Evolutionary conservation across 257 asterid genomes (phyloP).

Genomic region (Scutellaria minor): DNA sequence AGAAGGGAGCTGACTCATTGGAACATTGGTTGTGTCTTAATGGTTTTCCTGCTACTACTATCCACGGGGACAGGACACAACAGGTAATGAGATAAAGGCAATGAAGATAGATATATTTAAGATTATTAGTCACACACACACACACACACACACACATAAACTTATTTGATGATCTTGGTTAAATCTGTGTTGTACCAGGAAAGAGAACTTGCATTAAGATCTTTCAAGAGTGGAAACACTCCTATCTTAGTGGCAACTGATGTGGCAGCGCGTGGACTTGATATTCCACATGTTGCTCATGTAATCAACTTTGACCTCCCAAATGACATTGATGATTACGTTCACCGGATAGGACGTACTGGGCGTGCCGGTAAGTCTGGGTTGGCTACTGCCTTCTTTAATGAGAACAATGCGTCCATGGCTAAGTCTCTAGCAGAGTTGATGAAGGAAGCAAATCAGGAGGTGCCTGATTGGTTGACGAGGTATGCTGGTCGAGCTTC

Average conservation of each 20-base stretch:
- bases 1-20: constrained; percentile 86
- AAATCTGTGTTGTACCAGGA: constrained; percentile 47
- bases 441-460: constrained; percentile 81
- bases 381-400: constrained; percentile 79
- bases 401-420: constrained; percentile 56
- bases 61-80: constrained; percentile 86
- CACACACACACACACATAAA: background rate
- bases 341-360: constrained; percentile 75
- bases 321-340: constrained; percentile 76
- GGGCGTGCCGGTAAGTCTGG: constrained; percentile 84
- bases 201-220: constrained; percentile 75
- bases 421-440: constrained; percentile 65
- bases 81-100: constrained; percentile 49
- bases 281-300: constrained; percentile 73
- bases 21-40: constrained; percentile 67
- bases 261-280: constrained; percentile 86
- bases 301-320: constrained; percentile 79
- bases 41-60: constrained; percentile 81
- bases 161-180: background rate
- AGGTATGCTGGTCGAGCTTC: constrained; percentile 61
- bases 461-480: constrained; percentile 79
- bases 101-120: background rate
- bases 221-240: constrained; percentile 71
- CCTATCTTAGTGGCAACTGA: constrained; percentile 80
- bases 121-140: background rate